These are phyloP conservation scores for Lagerstroemia speciosa DNA, from an alignment of 345 rosid genomes.

Conservation along the genomic window DNA sequence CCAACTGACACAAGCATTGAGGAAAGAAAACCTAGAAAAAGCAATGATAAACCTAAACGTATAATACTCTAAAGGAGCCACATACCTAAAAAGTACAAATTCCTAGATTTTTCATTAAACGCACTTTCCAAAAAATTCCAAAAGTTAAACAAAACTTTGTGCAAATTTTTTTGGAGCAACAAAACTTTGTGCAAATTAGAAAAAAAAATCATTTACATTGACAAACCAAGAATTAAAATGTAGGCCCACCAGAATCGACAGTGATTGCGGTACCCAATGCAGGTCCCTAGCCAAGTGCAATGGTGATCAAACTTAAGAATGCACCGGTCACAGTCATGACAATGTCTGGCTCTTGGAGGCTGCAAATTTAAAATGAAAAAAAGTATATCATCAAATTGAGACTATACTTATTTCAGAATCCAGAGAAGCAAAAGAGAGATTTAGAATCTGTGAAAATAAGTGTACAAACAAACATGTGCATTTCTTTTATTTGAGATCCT, in stretches of 20 bases:
- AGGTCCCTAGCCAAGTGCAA: constrained; percentile 97
- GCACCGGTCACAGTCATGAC: constrained; percentile 93
- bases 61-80: not conserved
- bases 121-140: not conserved
- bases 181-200: not conserved
- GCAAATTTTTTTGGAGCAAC: too few relatives aligned
- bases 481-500: not conserved
- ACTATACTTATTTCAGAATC: not conserved
- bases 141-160: not conserved
- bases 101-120: not conserved
- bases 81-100: not conserved
- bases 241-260: constrained; percentile 79
- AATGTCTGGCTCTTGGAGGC: constrained; percentile 95
- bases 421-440: not conserved
- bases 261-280: constrained; percentile 91
- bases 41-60: not conserved
- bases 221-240: not conserved
- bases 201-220: not conserved
- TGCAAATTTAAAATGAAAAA: constrained; percentile 2
- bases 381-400: not conserved
- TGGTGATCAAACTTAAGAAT: constrained; percentile 99
- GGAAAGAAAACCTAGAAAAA: not conserved
- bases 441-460: not conserved
- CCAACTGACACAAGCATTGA: not conserved
- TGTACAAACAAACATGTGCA: not conserved